A percentile compares a stretch with the other conserved stretches of the same genome.
Evolutionary conservation across 2,329 filamentous ascomycete genomes (phyloP).

Genomic region (Monilinia laxa): DNA sequence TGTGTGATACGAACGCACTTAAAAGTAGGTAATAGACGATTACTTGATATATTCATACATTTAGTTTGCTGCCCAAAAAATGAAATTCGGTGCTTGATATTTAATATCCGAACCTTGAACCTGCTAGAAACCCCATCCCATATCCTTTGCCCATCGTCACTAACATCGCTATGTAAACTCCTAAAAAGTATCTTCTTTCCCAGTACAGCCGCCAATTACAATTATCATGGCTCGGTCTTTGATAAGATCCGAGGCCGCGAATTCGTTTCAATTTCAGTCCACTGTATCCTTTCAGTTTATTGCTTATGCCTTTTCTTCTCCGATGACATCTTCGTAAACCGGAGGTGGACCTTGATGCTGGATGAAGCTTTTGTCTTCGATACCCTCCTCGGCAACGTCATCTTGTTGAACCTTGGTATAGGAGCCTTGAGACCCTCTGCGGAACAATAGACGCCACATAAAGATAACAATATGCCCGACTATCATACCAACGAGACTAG

Average conservation of each 20-base stretch:
- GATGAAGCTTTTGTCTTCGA: conserved; percentile 35
- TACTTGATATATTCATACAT: conserved; percentile 17
- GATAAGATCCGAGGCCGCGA: background rate
- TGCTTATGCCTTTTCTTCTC: conserved; percentile 29
- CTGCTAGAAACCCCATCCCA: background rate
- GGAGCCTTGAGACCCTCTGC: conserved; percentile 42
- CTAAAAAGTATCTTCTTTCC: background rate
- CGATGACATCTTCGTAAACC: conserved; percentile 35
- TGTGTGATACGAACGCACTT: background rate
- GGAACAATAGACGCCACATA: conserved; percentile 55
- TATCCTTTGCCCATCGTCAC: background rate
- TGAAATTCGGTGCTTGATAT: background rate
- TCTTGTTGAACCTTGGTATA: conserved; percentile 34
- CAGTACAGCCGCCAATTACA: background rate
- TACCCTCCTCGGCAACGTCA: conserved; percentile 23
- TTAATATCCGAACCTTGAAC: background rate
- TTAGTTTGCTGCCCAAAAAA: background rate
- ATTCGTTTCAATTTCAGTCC: background rate
- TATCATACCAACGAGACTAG: conserved; percentile 67
- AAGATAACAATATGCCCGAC: conserved; percentile 62
- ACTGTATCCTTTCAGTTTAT: background rate
- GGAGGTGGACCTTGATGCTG: conserved; percentile 37
- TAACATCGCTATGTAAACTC: conserved; percentile 14
- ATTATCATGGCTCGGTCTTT: conserved; percentile 1
- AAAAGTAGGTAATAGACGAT: background rate